A percentile compares a stretch with the other conserved stretches of the same genome.
Conservation (phyloP, 2,329 filamentous ascomycete genomes). For the Aspergillus eucalypticola region DNA sequence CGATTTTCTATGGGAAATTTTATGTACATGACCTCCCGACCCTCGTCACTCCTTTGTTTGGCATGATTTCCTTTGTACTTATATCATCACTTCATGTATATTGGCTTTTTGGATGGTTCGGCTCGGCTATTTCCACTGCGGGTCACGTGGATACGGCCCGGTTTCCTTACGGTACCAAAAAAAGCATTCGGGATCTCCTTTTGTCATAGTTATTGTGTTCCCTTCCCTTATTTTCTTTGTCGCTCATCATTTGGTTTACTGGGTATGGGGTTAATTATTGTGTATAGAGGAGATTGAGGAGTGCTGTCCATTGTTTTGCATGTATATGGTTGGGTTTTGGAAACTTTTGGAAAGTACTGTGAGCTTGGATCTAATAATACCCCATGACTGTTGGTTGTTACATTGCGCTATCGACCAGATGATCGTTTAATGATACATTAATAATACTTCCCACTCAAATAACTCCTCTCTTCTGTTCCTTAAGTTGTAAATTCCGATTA, state of each 20-base stretch:
- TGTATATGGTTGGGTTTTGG: slow-evolving; percentile 15
- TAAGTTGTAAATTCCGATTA: background rate
- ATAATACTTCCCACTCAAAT: slow-evolving; percentile 4
- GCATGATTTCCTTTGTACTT: slow-evolving; percentile 24
- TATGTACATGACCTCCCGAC: slow-evolving; percentile 19
- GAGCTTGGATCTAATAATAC: slow-evolving; percentile 27
- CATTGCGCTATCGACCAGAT: background rate
- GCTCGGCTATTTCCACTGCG: slow-evolving; percentile 15
- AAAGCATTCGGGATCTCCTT: slow-evolving; percentile 9
- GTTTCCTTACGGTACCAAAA: slow-evolving; percentile 8
- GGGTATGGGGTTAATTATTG: slow-evolving; percentile 6
- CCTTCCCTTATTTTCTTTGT: slow-evolving; percentile 10
- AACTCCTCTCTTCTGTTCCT: background rate
- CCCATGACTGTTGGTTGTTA: slow-evolving; percentile 18
- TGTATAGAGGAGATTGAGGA: slow-evolving; percentile 16
- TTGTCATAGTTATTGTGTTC: slow-evolving; percentile 1
- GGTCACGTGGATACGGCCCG: slow-evolving; percentile 19
- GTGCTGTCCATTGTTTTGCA: slow-evolving; percentile 13
- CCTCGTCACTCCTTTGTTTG: slow-evolving; percentile 19
- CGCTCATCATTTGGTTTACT: no score
- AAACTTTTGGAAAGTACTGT: background rate
- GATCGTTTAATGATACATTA: slow-evolving; percentile 1
- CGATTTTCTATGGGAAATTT: slow-evolving; percentile 11
- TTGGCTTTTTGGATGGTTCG: slow-evolving; percentile 9
- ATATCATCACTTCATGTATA: slow-evolving; percentile 19